phyloP scores from a whole-genome alignment of 331 rosid genomes.

The Rosa hybrid region DNA sequence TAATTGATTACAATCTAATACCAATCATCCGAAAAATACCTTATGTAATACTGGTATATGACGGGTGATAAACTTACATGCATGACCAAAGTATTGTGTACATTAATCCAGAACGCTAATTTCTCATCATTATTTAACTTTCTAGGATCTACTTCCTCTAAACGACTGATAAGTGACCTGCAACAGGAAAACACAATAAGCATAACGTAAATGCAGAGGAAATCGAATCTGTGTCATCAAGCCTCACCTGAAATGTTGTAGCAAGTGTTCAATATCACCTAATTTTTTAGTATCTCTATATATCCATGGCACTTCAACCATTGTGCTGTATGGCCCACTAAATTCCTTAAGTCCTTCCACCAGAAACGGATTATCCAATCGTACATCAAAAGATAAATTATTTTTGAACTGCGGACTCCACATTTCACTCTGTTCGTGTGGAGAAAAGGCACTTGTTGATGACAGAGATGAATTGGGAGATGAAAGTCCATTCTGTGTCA shows the following conservation, averaged over 20 bases:
- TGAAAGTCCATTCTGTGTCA: slow-evolving; percentile 64
- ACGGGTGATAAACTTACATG: slow-evolving; percentile 59
- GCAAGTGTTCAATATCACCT: slow-evolving; percentile 61
- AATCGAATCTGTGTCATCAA: neutral
- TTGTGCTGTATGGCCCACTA: slow-evolving; percentile 97
- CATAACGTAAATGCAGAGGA: slow-evolving; percentile 14
- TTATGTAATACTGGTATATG: slow-evolving; percentile 5
- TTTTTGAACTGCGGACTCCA: slow-evolving; percentile 85
- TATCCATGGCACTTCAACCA: slow-evolving; percentile 93
- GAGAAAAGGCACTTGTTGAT: slow-evolving; percentile 70
- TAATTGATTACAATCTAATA: slow-evolving; percentile 16
- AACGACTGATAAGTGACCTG: slow-evolving; percentile 71
- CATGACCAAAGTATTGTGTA: slow-evolving; percentile 97
- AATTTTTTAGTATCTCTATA: slow-evolving; percentile 71
- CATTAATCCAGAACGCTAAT: slow-evolving; percentile 94
- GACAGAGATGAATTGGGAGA: slow-evolving; percentile 88
- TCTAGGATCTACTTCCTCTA: slow-evolving; percentile 81
- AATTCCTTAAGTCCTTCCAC: slow-evolving; percentile 91
- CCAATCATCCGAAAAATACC: slow-evolving; percentile 14
- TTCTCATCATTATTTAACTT: slow-evolving; percentile 81
- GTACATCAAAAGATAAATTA: slow-evolving; percentile 74
- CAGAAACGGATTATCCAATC: slow-evolving; percentile 82
- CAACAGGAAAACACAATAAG: slow-evolving; percentile 27
- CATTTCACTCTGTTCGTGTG: slow-evolving; percentile 66
- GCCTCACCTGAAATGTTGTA: slow-evolving; percentile 82